A percentile compares a stretch with the other conserved stretches of the same genome.
Evolutionary conservation across 192 early-diverging fungal species (phyloP).

Genomic region (Coemansia nantahalensis): DNA sequence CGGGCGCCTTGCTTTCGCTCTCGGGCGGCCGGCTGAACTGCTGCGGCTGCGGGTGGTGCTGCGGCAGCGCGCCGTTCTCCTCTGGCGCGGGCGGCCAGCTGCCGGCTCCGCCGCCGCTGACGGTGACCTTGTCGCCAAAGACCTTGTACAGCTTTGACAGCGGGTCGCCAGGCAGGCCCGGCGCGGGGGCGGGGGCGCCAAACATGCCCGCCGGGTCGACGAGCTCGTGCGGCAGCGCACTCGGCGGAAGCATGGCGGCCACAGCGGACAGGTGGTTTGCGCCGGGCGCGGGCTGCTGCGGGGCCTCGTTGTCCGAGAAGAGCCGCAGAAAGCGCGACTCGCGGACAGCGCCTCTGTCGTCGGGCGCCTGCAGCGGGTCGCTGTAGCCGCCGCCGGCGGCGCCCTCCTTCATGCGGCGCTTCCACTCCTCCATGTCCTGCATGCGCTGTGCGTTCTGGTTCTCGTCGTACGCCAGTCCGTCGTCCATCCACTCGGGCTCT

Average conservation of each 20-base stretch:
- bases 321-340: conserved; percentile 47
- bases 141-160: conserved; percentile 48
- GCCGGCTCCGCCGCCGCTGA: conserved; percentile 4
- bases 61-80: not conserved
- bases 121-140: conserved; percentile 44
- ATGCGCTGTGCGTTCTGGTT: conserved; percentile 31
- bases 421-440: conserved; percentile 54
- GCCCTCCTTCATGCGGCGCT: conserved; percentile 42
- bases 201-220: not conserved
- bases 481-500: conserved; percentile 53
- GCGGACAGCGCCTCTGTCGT: conserved; percentile 9
- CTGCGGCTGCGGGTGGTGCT: conserved; percentile 7
- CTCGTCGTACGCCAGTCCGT: conserved; percentile 40
- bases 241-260: not conserved
- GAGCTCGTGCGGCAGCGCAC: not conserved
- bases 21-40: no score
- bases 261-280: not conserved
- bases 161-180: conserved; percentile 18
- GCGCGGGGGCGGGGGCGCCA: not conserved
- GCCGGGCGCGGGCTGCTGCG: not conserved
- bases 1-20: no score
- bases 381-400: not conserved
- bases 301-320: conserved; percentile 9
- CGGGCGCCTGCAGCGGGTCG: conserved; percentile 1
- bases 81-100: no score